Conservation (phyloP, 805 yeast genomes). For the Wickerhamomyces pijperi region DNA sequence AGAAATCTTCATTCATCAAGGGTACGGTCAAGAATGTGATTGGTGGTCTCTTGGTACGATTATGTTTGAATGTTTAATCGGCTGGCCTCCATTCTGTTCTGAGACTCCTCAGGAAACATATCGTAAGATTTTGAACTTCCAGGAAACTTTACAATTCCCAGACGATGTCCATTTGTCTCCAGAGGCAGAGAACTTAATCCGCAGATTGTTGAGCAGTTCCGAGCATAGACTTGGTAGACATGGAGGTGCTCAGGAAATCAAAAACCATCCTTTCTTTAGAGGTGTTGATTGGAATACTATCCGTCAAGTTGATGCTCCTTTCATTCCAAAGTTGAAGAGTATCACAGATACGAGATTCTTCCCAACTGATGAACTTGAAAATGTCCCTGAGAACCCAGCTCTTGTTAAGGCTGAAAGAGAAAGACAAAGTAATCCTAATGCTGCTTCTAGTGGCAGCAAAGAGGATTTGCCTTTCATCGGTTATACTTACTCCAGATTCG, state of each 20-base stretch:
- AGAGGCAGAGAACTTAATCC: conserved; percentile 78
- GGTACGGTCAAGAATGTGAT: conserved; percentile 92
- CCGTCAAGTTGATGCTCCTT: conserved; percentile 76
- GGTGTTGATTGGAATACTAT: conserved; percentile 77
- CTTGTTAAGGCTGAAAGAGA: conserved; percentile 56
- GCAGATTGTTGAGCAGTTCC: conserved; percentile 84
- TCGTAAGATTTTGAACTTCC: conserved; percentile 85
- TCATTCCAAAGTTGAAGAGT: conserved; percentile 84
- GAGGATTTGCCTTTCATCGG: conserved; percentile 97
- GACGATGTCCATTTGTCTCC: conserved; percentile 85
- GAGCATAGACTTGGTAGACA: conserved; percentile 64
- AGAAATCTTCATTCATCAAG: conserved; percentile 80
- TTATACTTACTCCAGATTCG: conserved; percentile 91
- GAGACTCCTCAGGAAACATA: conserved; percentile 91
- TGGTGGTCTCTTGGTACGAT: conserved; percentile 99
- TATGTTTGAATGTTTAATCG: conserved; percentile 90
- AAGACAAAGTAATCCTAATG: conserved; percentile 33
- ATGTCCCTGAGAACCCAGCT: conserved; percentile 85
- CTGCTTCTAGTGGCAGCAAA: conserved; percentile 35
- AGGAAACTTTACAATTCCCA: conserved; percentile 73
- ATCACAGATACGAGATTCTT: conserved; percentile 94
- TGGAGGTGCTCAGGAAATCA: conserved; percentile 53
- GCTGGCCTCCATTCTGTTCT: conserved; percentile 96
- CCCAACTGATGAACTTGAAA: conserved; percentile 95
- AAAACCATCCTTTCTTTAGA: conserved; percentile 64